phyloP scores from a whole-genome alignment of 2,329 filamentous ascomycete species.

The Penicillium sp. region DNA sequence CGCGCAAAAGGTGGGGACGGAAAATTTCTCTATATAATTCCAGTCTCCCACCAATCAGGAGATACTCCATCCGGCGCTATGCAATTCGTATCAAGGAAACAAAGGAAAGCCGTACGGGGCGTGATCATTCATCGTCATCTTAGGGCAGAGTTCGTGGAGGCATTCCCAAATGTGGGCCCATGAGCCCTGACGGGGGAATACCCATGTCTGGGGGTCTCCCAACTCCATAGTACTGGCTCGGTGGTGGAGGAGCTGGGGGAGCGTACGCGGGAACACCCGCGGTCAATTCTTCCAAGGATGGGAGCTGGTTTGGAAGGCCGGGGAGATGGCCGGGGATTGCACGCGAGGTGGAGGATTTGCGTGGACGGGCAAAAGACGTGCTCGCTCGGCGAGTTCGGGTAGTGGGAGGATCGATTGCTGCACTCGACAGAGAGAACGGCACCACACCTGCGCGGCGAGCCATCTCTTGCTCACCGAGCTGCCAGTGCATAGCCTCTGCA shows the following conservation, averaged over 20 bases:
- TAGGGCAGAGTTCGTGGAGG: constrained; percentile 37
- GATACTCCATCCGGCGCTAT: constrained; percentile 37
- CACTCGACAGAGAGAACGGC: constrained; percentile 67
- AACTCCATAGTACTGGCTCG: constrained; percentile 36
- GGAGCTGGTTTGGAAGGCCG: constrained; percentile 33
- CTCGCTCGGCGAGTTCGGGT: constrained; percentile 36
- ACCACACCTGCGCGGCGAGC: constrained; percentile 82
- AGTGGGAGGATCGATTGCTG: constrained; percentile 48
- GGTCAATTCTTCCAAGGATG: constrained; percentile 45
- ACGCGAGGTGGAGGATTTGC: constrained; percentile 38
- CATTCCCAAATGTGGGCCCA: constrained; percentile 30
- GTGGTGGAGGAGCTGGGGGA: constrained; percentile 30
- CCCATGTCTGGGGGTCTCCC: constrained; percentile 30
- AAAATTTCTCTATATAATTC: constrained; percentile 29
- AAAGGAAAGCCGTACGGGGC: constrained; percentile 24
- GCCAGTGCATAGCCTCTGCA: constrained; percentile 97
- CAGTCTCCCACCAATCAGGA: constrained; percentile 28
- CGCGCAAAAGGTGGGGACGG: constrained; percentile 11
- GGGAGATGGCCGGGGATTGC: constrained; percentile 29
- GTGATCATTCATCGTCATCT: constrained; percentile 19
- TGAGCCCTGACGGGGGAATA: constrained; percentile 28
- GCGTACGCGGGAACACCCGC: constrained; percentile 45
- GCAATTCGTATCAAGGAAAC: constrained; percentile 34
- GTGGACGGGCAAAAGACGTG: constrained; percentile 36
- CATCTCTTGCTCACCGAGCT: constrained; percentile 90